Evolutionary conservation across 2,329 filamentous ascomycete genomes (phyloP).

Genomic region (Claviceps sp.): DNA sequence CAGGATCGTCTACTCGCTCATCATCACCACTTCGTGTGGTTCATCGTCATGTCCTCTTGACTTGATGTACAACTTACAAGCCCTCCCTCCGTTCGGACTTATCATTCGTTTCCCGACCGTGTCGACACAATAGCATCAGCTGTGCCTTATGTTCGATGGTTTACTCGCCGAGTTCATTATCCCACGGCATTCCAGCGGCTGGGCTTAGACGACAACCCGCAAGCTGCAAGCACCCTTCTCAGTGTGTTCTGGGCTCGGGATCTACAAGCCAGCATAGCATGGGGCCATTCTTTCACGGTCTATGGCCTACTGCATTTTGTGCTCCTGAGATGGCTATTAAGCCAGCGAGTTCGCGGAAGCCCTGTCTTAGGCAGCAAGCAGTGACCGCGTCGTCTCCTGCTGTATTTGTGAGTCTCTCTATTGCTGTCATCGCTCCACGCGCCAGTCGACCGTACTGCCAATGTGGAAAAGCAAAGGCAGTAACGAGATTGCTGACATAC

Average conservation of each 20-base stretch:
- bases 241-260: background rate
- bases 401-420: slow-evolving; percentile 6
- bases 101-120: background rate
- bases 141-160: background rate
- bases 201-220: background rate
- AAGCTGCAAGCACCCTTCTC: background rate
- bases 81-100: background rate
- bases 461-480: background rate
- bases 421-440: background rate
- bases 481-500: background rate
- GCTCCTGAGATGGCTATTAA: slow-evolving; percentile 1
- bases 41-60: background rate
- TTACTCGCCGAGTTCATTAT: background rate
- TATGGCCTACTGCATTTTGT: slow-evolving; percentile 1
- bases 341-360: background rate
- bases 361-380: background rate
- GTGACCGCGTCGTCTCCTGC: background rate
- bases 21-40: background rate
- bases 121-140: background rate
- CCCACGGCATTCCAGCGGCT: background rate
- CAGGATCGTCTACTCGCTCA: background rate
- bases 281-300: slow-evolving; percentile 4
- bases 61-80: background rate
- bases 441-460: background rate
- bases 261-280: background rate